Evolutionary conservation across 208 protist species (phyloP).

Genomic region (Trypanosoma rangeli): DNA sequence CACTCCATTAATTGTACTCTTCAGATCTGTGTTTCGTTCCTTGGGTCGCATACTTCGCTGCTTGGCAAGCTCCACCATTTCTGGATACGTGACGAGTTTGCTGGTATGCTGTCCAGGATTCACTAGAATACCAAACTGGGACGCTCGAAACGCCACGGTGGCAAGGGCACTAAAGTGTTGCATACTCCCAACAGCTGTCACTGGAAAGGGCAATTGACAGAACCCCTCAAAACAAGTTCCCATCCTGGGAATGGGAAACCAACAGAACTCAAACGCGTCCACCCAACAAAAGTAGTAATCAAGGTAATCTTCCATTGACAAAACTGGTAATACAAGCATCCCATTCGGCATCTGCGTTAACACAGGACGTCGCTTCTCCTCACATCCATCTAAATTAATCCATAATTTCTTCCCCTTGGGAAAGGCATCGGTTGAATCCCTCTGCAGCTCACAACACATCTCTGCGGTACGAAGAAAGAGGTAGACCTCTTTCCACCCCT

Average conservation of each 20-base stretch:
- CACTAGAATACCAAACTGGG: constrained; percentile 69
- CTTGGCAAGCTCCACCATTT: constrained; percentile 77
- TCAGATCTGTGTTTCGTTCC: constrained; percentile 38
- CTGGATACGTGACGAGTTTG: constrained; percentile 90
- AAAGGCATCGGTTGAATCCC: constrained; percentile 60
- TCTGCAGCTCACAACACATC: constrained; percentile 74
- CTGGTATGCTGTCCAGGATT: constrained; percentile 82
- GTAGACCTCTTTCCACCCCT: constrained; percentile 82
- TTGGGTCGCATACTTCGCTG: constrained; percentile 39
- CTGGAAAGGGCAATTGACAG: constrained; percentile 78
- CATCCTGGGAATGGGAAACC: constrained; percentile 84
- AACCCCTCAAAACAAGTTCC: constrained; percentile 80
- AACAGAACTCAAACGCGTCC: constrained; percentile 74
- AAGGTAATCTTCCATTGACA: constrained; percentile 88
- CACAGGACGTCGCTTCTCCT: constrained; percentile 70
- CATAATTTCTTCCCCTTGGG: constrained; percentile 81
- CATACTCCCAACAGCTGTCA: constrained; percentile 66
- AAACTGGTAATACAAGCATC: constrained; percentile 82
- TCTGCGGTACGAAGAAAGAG: constrained; percentile 88
- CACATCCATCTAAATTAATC: constrained; percentile 83
- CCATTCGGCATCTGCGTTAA: constrained; percentile 80
- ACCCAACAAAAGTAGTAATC: constrained; percentile 77
- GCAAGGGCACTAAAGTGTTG: constrained; percentile 72
- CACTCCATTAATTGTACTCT: constrained; percentile 15
- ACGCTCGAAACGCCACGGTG: constrained; percentile 55